Percentiles rank a stretch among this genome's conserved stretches.
phyloP scores from a whole-genome alignment of 2,329 filamentous ascomycete species.

The Metarhizium rileyi region DNA sequence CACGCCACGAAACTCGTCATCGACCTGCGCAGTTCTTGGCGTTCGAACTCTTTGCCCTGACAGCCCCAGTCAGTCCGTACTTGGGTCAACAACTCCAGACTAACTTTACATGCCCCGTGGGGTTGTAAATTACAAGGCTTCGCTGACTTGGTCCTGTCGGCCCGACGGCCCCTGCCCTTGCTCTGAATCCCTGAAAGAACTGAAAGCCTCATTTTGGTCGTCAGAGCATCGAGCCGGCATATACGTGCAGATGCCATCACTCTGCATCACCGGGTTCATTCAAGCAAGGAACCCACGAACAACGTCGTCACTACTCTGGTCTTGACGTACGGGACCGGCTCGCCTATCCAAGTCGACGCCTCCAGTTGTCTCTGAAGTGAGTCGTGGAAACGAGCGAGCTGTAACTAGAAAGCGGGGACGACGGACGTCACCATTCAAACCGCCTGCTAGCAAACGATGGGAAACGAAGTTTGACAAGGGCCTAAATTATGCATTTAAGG shows the following conservation, averaged over 20 bases:
- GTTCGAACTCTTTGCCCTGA: too few relatives aligned
- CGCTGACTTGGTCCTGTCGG: not conserved
- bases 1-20: too few relatives aligned
- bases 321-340: too few relatives aligned
- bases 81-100: too few relatives aligned
- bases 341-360: too few relatives aligned
- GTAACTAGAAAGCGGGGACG: not conserved
- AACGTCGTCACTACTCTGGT: too few relatives aligned
- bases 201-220: not conserved
- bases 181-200: not conserved
- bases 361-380: not conserved
- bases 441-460: not conserved
- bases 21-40: too few relatives aligned
- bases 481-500: not conserved
- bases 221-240: too few relatives aligned
- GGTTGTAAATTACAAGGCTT: not conserved
- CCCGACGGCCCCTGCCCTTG: not conserved
- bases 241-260: too few relatives aligned
- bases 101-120: not conserved
- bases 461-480: not conserved
- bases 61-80: too few relatives aligned
- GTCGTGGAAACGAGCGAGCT: conserved; percentile 1
- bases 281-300: too few relatives aligned
- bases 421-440: not conserved
- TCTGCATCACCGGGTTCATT: too few relatives aligned